Conservation (phyloP, 805 yeast genomes). For the Citeromyces matritensis region DNA sequence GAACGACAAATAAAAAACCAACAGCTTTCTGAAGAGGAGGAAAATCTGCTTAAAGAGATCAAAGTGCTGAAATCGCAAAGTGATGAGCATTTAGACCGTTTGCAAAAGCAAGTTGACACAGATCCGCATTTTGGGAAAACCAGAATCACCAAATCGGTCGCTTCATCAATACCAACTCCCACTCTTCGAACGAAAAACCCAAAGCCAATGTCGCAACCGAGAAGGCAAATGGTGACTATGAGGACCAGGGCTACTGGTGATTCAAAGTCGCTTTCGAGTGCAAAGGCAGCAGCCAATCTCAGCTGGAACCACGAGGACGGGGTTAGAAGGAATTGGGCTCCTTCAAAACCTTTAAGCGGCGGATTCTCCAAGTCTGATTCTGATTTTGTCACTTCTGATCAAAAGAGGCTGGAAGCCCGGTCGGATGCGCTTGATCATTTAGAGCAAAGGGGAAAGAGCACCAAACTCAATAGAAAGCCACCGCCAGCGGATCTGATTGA, state of each 20-base stretch:
- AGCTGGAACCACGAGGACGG: constrained; percentile 6
- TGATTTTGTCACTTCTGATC: too few species aligned
- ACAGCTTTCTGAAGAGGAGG: constrained; percentile 27
- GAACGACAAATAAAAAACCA: constrained; percentile 21
- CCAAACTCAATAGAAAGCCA: too few species aligned
- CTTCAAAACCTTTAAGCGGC: constrained; percentile 11
- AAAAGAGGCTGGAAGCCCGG: constrained; percentile 8
- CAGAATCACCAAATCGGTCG: background rate
- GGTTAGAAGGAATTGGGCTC: constrained; percentile 16
- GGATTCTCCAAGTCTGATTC: constrained; percentile 9
- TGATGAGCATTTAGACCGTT: constrained; percentile 22
- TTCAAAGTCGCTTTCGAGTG: constrained; percentile 6
- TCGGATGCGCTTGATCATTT: constrained; percentile 12
- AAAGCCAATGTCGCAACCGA: constrained; percentile 12
- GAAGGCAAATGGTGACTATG: constrained; percentile 8
- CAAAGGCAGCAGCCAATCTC: constrained; percentile 18
- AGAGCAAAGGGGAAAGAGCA: constrained; percentile 9
- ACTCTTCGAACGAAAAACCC: constrained; percentile 14
- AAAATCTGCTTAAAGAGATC: constrained; percentile 22
- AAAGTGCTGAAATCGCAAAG: constrained; percentile 18
- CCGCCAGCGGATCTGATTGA: too few species aligned
- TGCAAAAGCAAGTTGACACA: constrained; percentile 8
- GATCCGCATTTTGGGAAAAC: background rate
- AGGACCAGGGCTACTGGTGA: constrained; percentile 3
- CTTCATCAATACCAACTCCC: constrained; percentile 7